phyloP scores from a whole-genome alignment of 345 rosid species.

The Populus pruinosa region DNA sequence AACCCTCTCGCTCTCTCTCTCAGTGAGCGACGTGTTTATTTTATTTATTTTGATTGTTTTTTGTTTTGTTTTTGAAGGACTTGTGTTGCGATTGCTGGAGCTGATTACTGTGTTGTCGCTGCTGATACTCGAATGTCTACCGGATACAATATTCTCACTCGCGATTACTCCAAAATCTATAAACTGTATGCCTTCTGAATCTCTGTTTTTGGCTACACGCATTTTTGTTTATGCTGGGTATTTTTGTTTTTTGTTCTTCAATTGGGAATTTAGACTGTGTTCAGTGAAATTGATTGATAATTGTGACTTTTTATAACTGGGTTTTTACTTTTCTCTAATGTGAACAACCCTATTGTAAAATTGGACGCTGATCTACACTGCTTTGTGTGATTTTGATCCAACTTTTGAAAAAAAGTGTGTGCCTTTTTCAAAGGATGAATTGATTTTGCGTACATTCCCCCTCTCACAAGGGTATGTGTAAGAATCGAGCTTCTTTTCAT shows the following conservation, averaged over 20 bases:
- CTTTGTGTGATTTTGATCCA: background rate
- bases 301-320: background rate
- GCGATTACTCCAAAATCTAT: slow-evolving; percentile 88
- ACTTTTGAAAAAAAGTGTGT: background rate
- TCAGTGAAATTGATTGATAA: background rate
- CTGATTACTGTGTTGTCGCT: slow-evolving; percentile 89
- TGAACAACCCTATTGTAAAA: background rate
- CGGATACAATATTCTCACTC: slow-evolving; percentile 82
- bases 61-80: slow-evolving; percentile 41
- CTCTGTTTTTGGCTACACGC: background rate
- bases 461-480: background rate
- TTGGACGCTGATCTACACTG: background rate
- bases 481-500: background rate
- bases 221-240: background rate
- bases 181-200: slow-evolving; percentile 46
- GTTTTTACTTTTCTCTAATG: background rate
- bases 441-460: background rate
- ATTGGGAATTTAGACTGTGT: background rate
- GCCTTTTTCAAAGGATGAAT: background rate
- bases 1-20: background rate
- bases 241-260: background rate
- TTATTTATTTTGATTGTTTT: background rate
- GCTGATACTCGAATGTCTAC: slow-evolving; percentile 97
- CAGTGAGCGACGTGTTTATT: background rate
- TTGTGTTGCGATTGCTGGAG: slow-evolving; percentile 92